Percentiles rank a stretch among this genome's conserved stretches.
Evolutionary conservation across 768 basidiomycete genomes (phyloP).

Genomic region (Mycena leptocephala): DNA sequence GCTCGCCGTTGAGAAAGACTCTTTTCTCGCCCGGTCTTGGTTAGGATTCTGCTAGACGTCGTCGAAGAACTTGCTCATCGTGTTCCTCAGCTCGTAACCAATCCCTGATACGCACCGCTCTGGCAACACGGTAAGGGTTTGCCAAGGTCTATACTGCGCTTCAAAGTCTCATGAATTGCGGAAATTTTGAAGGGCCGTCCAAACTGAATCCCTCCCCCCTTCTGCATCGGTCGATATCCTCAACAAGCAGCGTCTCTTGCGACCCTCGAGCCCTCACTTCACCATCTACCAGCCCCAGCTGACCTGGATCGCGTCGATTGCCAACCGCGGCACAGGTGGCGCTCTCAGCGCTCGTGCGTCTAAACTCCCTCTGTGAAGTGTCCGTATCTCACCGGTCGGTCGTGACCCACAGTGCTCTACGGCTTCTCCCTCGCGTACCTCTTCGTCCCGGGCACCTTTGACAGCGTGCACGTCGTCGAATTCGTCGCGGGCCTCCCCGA

Average conservation of each 20-base stretch:
- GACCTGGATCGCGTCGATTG: conserved; percentile 91
- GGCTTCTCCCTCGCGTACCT: conserved; percentile 91
- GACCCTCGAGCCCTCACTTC: conserved; percentile 95
- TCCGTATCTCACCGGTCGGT: not conserved
- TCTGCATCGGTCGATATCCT: conserved; percentile 75
- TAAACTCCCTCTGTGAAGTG: not conserved
- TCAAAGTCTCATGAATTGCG: not conserved
- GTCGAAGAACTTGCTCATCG: conserved; percentile 41
- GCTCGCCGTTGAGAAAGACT: conserved; percentile 68
- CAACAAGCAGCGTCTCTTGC: conserved; percentile 88
- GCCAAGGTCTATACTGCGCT: not conserved
- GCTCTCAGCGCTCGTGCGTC: conserved; percentile 84
- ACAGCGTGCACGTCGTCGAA: conserved; percentile 84
- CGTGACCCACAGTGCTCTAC: conserved; percentile 78
- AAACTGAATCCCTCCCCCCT: conserved; percentile 78
- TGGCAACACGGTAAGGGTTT: conserved; percentile 61
- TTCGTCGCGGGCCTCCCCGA: conserved; percentile 81
- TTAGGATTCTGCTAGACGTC: conserved; percentile 45
- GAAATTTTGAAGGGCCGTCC: conserved; percentile 62
- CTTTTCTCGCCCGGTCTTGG: conserved; percentile 58
- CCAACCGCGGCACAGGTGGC: conserved; percentile 89
- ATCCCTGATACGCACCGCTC: conserved; percentile 53
- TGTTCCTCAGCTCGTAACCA: conserved; percentile 59
- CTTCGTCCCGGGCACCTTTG: conserved; percentile 83
- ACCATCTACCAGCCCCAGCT: conserved; percentile 98